Percentiles rank a stretch among this genome's conserved stretches.
phyloP scores from a whole-genome alignment of 2,329 filamentous ascomycete species.

The Chaetomiaceae sp. region DNA sequence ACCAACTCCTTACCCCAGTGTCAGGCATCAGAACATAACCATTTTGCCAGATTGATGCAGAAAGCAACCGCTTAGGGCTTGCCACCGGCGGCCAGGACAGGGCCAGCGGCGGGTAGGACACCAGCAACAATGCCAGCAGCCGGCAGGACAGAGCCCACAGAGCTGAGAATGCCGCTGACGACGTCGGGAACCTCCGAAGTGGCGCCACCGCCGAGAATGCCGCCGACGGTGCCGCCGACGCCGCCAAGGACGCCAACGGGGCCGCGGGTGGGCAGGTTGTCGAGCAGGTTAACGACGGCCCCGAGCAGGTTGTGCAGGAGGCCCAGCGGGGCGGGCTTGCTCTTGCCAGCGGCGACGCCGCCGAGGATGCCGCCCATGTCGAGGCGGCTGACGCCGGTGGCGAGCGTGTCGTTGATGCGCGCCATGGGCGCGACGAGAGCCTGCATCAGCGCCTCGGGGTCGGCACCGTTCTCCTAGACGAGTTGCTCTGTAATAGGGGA shows the following conservation, averaged over 20 bases:
- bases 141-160: not conserved
- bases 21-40: too few species aligned
- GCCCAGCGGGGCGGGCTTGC: not conserved
- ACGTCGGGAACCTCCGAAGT: not conserved
- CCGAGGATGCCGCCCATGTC: slow-evolving; percentile 3
- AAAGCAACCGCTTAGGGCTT: too few species aligned
- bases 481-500: slow-evolving; percentile 8
- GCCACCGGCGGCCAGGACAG: not conserved
- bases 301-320: slow-evolving; percentile 7
- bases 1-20: too few species aligned
- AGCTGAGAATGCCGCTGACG: slow-evolving; percentile 1
- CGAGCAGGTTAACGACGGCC: not conserved
- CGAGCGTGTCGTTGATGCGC: slow-evolving; percentile 11
- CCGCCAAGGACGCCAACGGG: slow-evolving; percentile 5
- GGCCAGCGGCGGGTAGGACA: not conserved
- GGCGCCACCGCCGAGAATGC: not conserved
- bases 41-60: too few species aligned
- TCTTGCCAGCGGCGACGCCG: not conserved
- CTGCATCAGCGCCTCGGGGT: slow-evolving; percentile 5
- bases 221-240: slow-evolving; percentile 6
- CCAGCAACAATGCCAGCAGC: not conserved
- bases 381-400: slow-evolving; percentile 7
- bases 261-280: slow-evolving; percentile 5
- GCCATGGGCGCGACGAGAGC: slow-evolving; percentile 13
- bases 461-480: slow-evolving; percentile 6